Conservation (phyloP, 2,329 filamentous ascomycete species). For the Penicillium decumbens region DNA sequence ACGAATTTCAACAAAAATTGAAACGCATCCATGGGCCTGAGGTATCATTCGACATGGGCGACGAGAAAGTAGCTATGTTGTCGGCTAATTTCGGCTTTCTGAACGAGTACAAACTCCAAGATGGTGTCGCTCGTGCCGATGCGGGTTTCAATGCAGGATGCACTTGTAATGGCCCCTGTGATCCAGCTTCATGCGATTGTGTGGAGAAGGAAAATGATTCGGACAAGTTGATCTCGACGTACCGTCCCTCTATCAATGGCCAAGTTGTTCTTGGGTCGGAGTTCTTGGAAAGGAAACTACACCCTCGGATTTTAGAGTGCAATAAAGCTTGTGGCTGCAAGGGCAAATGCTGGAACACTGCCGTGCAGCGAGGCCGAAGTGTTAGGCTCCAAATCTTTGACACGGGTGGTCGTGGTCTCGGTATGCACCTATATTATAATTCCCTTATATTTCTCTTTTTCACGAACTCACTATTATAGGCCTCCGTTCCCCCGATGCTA, state of each 20-base stretch:
- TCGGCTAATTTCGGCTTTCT: constrained; percentile 39
- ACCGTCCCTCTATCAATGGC: constrained; percentile 16
- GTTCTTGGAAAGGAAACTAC: constrained; percentile 29
- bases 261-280: constrained; percentile 27
- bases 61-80: constrained; percentile 21
- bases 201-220: constrained; percentile 30
- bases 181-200: constrained; percentile 27
- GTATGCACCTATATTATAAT: constrained; percentile 18
- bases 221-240: constrained; percentile 30
- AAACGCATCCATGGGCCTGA: constrained; percentile 24
- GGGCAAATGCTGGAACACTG: constrained; percentile 39
- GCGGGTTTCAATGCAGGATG: constrained; percentile 34
- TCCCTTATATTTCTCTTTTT: background rate
- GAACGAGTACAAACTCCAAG: constrained; percentile 33
- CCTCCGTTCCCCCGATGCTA: constrained; percentile 36
- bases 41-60: constrained; percentile 5
- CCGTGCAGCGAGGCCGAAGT: constrained; percentile 40
- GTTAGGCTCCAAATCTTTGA: constrained; percentile 43
- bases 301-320: constrained; percentile 41
- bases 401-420: constrained; percentile 41
- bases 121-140: constrained; percentile 26
- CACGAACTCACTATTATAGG: constrained; percentile 25
- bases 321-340: constrained; percentile 36
- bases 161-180: constrained; percentile 26
- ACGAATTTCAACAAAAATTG: constrained; percentile 8